Conservation (phyloP, 352 stramenopile species). For the Phytophthora rubi region DNA sequence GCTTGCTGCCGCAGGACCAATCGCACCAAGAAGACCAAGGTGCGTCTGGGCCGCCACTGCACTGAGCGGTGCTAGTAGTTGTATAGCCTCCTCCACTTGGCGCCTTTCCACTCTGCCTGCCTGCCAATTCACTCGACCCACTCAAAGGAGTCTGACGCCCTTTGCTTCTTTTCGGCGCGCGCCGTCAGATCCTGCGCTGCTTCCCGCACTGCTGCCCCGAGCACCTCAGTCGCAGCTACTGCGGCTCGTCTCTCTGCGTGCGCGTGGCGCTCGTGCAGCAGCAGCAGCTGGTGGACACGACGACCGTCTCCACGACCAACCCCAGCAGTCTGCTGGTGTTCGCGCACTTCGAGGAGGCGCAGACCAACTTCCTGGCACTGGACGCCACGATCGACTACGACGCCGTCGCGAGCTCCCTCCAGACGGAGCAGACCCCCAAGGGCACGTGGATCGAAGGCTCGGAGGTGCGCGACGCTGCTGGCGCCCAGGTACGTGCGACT, state of each 20-base stretch:
- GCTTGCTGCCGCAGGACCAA: constrained; percentile 26
- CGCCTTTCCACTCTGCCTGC: no score
- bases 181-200: constrained; percentile 63
- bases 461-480: constrained; percentile 26
- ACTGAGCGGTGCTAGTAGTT: no score
- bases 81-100: no score
- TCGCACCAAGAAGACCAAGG: constrained; percentile 41
- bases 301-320: constrained; percentile 14
- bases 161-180: constrained; percentile 1
- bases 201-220: constrained; percentile 76
- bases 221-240: constrained; percentile 77
- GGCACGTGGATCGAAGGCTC: constrained; percentile 67
- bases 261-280: constrained; percentile 37
- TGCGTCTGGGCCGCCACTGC: background rate
- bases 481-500: constrained; percentile 18
- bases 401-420: constrained; percentile 44
- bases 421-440: constrained; percentile 68
- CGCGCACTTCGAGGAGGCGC: constrained; percentile 61
- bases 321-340: constrained; percentile 44
- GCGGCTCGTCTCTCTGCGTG: constrained; percentile 58
- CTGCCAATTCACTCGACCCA: background rate
- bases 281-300: background rate
- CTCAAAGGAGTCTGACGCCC: background rate
- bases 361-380: constrained; percentile 37
- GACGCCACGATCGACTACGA: constrained; percentile 36